These are phyloP conservation scores for Solanum hybrid DNA, from an alignment of 305 asterid genomes.

Conservation along the genomic window DNA sequence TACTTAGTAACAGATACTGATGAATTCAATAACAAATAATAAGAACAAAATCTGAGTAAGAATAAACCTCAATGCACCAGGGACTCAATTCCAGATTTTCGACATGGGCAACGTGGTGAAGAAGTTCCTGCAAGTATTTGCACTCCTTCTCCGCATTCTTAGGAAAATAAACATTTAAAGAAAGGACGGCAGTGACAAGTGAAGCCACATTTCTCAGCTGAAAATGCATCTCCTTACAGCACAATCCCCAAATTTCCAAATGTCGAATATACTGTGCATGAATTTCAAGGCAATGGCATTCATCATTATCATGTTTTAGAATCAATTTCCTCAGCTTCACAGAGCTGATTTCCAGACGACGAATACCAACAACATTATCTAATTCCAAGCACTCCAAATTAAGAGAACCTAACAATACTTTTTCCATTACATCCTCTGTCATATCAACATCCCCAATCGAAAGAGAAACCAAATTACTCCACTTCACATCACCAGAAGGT, in stretches of 20 bases:
- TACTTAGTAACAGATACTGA: not conserved
- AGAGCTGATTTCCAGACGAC: not conserved
- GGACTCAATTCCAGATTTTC: not conserved
- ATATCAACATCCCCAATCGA: too few relatives aligned
- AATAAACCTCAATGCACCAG: not conserved
- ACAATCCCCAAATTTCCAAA: not conserved
- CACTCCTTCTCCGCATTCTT: not conserved
- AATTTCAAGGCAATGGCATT: not conserved
- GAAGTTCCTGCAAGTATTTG: not conserved
- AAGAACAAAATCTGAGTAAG: not conserved
- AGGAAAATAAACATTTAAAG: not conserved
- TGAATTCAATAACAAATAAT: not conserved
- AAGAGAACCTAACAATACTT: slow-evolving; percentile 2
- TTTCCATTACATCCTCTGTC: too few relatives aligned
- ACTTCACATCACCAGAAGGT: not conserved
- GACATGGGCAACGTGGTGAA: not conserved
- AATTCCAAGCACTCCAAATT: slow-evolving; percentile 3
- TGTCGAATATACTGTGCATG: not conserved
- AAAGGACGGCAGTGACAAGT: not conserved
- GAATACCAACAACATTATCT: not conserved
- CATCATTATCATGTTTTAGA: too few relatives aligned
- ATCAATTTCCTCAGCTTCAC: not conserved
- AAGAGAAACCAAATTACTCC: too few relatives aligned
- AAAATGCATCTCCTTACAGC: not conserved
- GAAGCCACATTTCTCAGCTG: not conserved